phyloP scores from a whole-genome alignment of 352 stramenopile genomes.

The Phytophthora hibernalis region DNA sequence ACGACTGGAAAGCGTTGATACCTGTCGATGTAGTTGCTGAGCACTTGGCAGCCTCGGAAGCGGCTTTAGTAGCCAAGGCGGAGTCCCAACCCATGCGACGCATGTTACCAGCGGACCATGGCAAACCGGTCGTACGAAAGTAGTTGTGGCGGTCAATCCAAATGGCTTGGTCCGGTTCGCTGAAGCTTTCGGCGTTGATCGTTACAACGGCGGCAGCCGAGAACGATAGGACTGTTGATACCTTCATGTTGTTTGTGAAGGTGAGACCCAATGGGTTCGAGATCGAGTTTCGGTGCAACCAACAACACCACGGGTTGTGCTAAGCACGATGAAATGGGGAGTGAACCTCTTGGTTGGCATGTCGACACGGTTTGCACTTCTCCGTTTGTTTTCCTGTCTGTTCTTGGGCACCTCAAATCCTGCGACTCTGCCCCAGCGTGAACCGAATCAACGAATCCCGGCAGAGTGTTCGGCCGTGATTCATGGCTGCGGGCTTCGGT shows the following conservation, averaged over 20 bases:
- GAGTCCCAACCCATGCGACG: constrained; percentile 66
- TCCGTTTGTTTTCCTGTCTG: constrained; percentile 26
- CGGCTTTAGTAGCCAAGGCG: constrained; percentile 47
- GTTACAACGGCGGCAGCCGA: constrained; percentile 8
- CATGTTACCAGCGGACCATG: constrained; percentile 73
- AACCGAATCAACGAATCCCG: constrained; percentile 22
- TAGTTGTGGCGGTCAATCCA: constrained; percentile 83
- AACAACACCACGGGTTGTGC: constrained; percentile 7
- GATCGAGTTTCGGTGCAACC: background rate
- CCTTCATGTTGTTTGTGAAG: constrained; percentile 24
- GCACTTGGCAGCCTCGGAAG: constrained; percentile 48
- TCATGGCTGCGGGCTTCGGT: background rate
- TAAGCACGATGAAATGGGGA: constrained; percentile 16
- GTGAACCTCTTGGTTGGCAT: constrained; percentile 13
- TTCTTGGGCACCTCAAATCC: constrained; percentile 30
- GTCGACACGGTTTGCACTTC: constrained; percentile 28
- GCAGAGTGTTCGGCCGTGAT: constrained; percentile 1
- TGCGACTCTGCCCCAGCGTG: constrained; percentile 5
- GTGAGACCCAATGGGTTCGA: background rate
- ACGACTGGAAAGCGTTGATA: constrained; percentile 57
- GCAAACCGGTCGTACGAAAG: constrained; percentile 74
- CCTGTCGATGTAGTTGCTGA: constrained; percentile 39
- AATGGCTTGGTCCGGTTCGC: constrained; percentile 50
- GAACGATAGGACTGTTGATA: constrained; percentile 16
- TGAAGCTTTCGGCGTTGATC: constrained; percentile 30